Conservation (phyloP, 495 filamentous ascomycete species). For the Talaromyces proteolyticus region DNA sequence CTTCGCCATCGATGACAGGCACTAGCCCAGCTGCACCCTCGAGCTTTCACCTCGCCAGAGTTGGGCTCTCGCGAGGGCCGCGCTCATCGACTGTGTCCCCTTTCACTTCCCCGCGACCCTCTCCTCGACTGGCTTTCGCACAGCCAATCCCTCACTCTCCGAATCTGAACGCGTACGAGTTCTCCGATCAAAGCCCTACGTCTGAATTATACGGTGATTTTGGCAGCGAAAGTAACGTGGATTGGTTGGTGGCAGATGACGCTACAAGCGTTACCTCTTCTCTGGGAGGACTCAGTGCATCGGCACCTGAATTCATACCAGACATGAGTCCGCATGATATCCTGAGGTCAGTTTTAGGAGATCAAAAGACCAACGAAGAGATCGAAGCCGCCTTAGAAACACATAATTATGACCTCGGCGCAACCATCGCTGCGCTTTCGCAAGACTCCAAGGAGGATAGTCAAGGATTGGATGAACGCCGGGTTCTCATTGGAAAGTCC, state of each 20-base stretch:
- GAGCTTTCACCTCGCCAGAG: constrained; percentile 65
- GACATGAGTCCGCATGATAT: constrained; percentile 99
- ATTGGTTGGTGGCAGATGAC: constrained; percentile 95
- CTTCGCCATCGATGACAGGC: constrained; percentile 65
- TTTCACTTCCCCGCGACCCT: constrained; percentile 90
- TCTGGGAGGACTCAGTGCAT: constrained; percentile 65
- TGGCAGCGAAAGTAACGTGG: constrained; percentile 81
- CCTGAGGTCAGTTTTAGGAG: constrained; percentile 88
- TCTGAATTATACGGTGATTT: constrained; percentile 87
- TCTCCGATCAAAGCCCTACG: constrained; percentile 66
- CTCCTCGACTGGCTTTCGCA: constrained; percentile 84
- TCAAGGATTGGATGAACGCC: constrained; percentile 31
- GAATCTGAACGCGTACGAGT: constrained; percentile 88
- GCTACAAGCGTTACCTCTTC: constrained; percentile 70
- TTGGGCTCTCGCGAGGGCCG: constrained; percentile 59
- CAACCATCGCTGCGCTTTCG: constrained; percentile 83
- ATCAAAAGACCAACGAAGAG: constrained; percentile 85
- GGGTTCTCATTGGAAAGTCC: constrained; percentile 83
- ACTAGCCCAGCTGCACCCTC: constrained; percentile 74
- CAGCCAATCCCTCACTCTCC: constrained; percentile 97
- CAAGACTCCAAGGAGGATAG: constrained; percentile 41
- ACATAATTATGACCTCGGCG: constrained; percentile 87
- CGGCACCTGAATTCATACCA: constrained; percentile 72
- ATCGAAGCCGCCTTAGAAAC: constrained; percentile 82
- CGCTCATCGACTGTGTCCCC: constrained; percentile 59